Conservation (phyloP, 106 monocot species). For the Phalaenopsis aphrodite region DNA sequence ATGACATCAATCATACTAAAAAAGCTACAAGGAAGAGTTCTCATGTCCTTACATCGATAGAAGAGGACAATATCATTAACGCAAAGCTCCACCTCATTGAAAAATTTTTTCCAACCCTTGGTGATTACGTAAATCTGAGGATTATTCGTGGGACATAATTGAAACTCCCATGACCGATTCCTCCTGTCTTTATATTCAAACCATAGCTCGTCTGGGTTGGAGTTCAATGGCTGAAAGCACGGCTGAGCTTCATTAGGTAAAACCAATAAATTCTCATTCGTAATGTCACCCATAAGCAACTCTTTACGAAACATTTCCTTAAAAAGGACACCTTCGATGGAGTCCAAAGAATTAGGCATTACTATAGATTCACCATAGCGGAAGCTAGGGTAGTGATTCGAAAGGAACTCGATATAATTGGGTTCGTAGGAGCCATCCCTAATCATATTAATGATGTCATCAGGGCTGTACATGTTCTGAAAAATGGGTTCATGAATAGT, state of each 20-base stretch:
- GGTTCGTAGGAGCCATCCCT: too few species aligned
- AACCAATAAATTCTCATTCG: slow-evolving; percentile 50
- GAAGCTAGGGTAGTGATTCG: too few species aligned
- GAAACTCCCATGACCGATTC: slow-evolving; percentile 28
- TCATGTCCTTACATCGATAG: slow-evolving; percentile 29
- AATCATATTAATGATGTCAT: too few species aligned
- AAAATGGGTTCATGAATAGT: neutral
- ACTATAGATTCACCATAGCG: neutral
- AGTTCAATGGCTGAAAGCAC: slow-evolving; percentile 26
- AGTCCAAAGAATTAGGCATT: neutral
- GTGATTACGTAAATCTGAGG: slow-evolving; percentile 72
- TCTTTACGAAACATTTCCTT: slow-evolving; percentile 8
- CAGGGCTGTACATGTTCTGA: too few species aligned
- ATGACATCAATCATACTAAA: slow-evolving; percentile 31
- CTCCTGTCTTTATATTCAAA: slow-evolving; percentile 31
- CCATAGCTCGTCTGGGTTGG: slow-evolving; percentile 19
- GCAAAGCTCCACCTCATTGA: slow-evolving; percentile 30
- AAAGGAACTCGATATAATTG: slow-evolving; percentile 6
- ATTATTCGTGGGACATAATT: slow-evolving; percentile 59
- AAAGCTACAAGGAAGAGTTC: neutral
- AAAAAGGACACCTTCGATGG: neutral
- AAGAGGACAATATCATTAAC: slow-evolving; percentile 34
- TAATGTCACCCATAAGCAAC: slow-evolving; percentile 44
- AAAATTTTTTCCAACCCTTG: slow-evolving; percentile 59
- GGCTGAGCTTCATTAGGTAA: slow-evolving; percentile 46